These are phyloP conservation scores for Pulveroboletus sp. DNA, from an alignment of 768 basidiomycete genomes.

Conservation along the genomic window DNA sequence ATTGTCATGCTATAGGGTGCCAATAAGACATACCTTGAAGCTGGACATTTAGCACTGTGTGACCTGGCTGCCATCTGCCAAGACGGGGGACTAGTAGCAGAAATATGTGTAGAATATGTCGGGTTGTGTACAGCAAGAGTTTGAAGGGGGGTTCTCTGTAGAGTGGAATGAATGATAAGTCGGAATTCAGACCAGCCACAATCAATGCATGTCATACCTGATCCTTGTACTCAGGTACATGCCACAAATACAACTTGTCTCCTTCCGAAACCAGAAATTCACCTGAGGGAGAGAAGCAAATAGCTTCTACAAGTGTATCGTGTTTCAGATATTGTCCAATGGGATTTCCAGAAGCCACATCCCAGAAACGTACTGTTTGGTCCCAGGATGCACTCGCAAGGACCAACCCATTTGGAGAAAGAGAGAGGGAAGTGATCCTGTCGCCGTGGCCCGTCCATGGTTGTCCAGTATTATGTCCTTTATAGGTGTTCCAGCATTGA, in stretches of 20 bases:
- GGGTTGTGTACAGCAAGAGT: no score
- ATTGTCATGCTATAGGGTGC: no score
- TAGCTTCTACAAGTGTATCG: not conserved
- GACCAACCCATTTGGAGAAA: not conserved
- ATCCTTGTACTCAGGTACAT: not conserved
- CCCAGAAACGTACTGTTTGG: slow-evolving; percentile 7
- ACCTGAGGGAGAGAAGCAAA: slow-evolving; percentile 7
- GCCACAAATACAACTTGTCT: not conserved
- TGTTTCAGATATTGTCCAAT: not conserved
- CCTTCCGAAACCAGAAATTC: not conserved
- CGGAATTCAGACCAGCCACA: no score
- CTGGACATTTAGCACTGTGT: no score
- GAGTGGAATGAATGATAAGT: no score
- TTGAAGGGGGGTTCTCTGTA: no score
- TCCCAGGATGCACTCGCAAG: slow-evolving; percentile 3
- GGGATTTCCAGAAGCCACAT: not conserved
- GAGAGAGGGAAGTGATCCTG: not conserved
- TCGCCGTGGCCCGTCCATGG: slow-evolving; percentile 15
- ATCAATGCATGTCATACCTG: not conserved
- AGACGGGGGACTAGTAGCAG: no score
- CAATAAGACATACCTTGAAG: no score
- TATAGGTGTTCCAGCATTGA: no score
- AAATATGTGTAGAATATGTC: no score
- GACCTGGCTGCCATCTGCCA: no score
- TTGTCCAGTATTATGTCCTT: not conserved